Base-by-base conservation (phyloP, 495 filamentous ascomycete genomes). In the Pseudotulostoma volvatum region DNA sequence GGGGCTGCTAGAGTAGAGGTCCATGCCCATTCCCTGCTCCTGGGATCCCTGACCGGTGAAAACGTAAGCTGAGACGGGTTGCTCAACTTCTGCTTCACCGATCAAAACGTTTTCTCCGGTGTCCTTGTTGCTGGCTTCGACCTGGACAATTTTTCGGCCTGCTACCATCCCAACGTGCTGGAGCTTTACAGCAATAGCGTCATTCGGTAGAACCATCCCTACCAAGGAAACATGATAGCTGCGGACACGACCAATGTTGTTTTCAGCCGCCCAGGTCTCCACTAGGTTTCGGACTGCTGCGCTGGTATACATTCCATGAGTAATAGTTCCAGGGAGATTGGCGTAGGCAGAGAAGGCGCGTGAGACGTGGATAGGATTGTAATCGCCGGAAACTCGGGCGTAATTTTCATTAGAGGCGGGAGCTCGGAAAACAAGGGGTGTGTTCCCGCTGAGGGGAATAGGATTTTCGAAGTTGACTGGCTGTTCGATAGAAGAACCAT, bases 21-120 rank as follows among this genome's bases (percentile, higher is more conserved):
- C 90, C 90, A 99, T 99, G 60, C 90, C 90, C 90, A 99, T 99
- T 36, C 90, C 90, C 55, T 96, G 92, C 57, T 96, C 90, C 57
- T 99, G 90, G 23, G 83, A 92, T 35, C 90, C 90, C 56, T 99
- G 90, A 28, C 90, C 90, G 36, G 90, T 99, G 62, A 99, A 99
- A 44, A 99, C 84, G 48, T 99, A 99, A 4, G 87, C 74, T 15
- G 87, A 87, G 15, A 88, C 82, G n/a, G 92, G 92, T 52, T 99
- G 90, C 58, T 99, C 90, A 41, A 99, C 86, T 55, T 99, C 90
- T 13, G 92, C 92, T 63, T 96, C 92, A 44, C 85, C 90, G 19
- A 88, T 58, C 1, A 99, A 67, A 13, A 95, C 84, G 62, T 94
- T 96, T 45, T 96, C 90, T 45, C 93, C 88, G 7, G 80, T 85